These are phyloP conservation scores for Entomortierella chlamydospora DNA, from an alignment of 192 early-diverging fungal species.

Conservation along the genomic window DNA sequence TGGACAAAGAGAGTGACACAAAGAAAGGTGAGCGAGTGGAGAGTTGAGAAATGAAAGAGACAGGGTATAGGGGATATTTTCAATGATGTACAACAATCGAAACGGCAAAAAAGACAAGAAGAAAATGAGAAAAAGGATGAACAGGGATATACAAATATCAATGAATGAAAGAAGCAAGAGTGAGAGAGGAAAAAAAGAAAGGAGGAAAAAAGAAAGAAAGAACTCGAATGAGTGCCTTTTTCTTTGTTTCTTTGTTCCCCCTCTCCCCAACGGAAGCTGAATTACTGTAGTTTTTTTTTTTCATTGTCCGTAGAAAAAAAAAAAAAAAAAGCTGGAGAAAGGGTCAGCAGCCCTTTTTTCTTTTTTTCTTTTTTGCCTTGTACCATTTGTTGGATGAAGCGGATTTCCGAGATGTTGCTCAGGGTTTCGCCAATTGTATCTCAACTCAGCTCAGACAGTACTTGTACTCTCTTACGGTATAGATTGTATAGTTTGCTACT, in stretches of 20 bases:
- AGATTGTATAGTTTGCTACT: too few species aligned
- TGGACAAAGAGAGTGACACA: neutral
- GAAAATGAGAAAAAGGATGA: conserved; percentile 27
- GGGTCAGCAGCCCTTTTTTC: too few species aligned
- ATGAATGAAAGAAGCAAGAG: neutral
- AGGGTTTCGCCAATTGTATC: too few species aligned
- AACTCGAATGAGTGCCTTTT: neutral
- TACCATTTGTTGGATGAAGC: too few species aligned
- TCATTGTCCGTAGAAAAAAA: conserved; percentile 16
- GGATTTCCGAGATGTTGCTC: too few species aligned
- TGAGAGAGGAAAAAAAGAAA: neutral
- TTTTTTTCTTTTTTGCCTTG: too few species aligned
- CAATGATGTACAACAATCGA: too few species aligned
- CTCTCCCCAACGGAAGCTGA: conserved; percentile 35
- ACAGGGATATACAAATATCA: conserved; percentile 3
- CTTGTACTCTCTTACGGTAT: too few species aligned
- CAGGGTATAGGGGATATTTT: too few species aligned
- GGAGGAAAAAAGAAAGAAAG: neutral
- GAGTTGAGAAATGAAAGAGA: too few species aligned
- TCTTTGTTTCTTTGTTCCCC: neutral
- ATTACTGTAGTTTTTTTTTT: neutral
- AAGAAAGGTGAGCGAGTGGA: conserved; percentile 2
- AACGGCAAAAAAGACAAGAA: too few species aligned
- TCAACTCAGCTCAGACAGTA: too few species aligned
- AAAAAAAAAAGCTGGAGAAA: conserved; percentile 8